Evolutionary conservation across 2,329 filamentous ascomycete species (phyloP).

Genomic region (Botryotinia narcissicola): DNA sequence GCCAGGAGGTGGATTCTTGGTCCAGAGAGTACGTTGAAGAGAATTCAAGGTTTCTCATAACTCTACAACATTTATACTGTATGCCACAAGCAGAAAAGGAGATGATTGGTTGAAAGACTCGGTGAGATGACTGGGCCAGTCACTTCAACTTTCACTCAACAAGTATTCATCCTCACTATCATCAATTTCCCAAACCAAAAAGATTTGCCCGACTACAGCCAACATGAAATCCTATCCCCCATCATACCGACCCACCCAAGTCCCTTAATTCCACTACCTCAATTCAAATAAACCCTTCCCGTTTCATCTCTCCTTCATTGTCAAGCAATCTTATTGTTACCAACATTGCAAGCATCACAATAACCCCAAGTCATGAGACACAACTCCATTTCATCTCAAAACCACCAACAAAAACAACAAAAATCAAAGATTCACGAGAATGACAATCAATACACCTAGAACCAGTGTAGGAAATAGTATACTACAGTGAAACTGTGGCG

Average conservation of each 20-base stretch:
- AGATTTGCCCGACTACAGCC: too few species aligned
- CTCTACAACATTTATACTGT: neutral
- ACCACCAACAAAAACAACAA: too few species aligned
- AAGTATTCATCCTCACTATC: neutral
- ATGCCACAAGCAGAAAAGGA: too few species aligned
- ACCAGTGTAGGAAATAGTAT: too few species aligned
- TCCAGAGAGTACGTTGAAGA: rapidly evolving
- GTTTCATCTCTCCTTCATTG: neutral
- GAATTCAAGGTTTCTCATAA: neutral
- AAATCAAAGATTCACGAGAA: neutral
- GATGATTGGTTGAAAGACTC: too few species aligned
- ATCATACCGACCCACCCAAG: neutral
- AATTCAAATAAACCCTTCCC: rapidly evolving
- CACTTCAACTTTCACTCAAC: neutral
- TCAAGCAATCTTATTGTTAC: neutral
- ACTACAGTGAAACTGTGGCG: too few species aligned
- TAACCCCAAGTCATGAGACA: rapidly evolving
- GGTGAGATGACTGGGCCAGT: neutral
- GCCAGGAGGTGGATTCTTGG: rapidly evolving
- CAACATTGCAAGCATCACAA: neutral
- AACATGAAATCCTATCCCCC: neutral
- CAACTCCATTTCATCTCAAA: neutral
- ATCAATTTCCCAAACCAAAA: too few species aligned
- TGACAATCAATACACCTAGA: neutral
- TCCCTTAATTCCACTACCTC: too few species aligned